phyloP scores from a whole-genome alignment of 306 rosid genomes.

The peach (Prunus persica) region Prunus_persica_NCBIv2 NC_034015.1:21771501-21772000 shows the following conservation, averaged over 20 bases:
- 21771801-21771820: slow-evolving; percentile 6
- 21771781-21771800: neutral
- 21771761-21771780: too few relatives aligned
- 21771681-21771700: neutral
- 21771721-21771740: neutral
- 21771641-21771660: neutral
- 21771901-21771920: slow-evolving; percentile 74
- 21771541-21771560: slow-evolving; percentile 46
- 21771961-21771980: neutral
- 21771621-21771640: neutral
- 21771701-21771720: slow-evolving; percentile 10
- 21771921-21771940: slow-evolving; percentile 81
- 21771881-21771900: slow-evolving; percentile 79
- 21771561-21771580: slow-evolving; percentile 74
- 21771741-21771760: too few relatives aligned
- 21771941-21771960: slow-evolving; percentile 75
- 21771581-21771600: slow-evolving; percentile 80
- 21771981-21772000: neutral
- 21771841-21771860: slow-evolving; percentile 23
- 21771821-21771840: neutral
- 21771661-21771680: neutral
- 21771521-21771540: slow-evolving; percentile 23
- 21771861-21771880: slow-evolving; percentile 40
- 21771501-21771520: slow-evolving; percentile 10
- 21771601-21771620: slow-evolving; percentile 56